Evolutionary conservation across 2,329 filamentous ascomycete species (phyloP).

Genomic region (Pyrenophora seminiperda): DNA sequence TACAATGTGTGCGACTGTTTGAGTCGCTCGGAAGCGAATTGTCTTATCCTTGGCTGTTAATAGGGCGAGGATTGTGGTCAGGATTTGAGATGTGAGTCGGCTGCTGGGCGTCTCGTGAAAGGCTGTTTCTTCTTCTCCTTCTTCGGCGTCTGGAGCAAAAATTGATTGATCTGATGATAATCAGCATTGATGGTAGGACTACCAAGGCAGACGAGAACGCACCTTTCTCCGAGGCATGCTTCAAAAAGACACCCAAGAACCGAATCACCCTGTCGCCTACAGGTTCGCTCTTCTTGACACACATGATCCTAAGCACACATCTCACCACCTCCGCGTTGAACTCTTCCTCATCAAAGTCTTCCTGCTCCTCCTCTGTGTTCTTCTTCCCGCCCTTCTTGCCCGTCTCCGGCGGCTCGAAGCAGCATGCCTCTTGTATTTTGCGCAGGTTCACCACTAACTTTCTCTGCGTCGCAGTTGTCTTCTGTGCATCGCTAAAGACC

Average conservation of each 20-base stretch:
- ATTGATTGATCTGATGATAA: constrained; percentile 36
- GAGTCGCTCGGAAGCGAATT: constrained; percentile 85
- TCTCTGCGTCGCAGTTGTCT: constrained; percentile 84
- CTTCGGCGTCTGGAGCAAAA: constrained; percentile 57
- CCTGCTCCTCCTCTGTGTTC: constrained; percentile 48
- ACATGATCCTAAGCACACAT: constrained; percentile 80
- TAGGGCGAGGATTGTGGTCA: constrained; percentile 75
- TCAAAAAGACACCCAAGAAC: constrained; percentile 86
- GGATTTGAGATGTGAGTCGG: constrained; percentile 74
- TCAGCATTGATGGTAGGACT: constrained; percentile 12
- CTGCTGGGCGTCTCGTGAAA: constrained; percentile 84
- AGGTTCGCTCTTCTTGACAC: constrained; percentile 87
- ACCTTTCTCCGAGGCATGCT: constrained; percentile 67
- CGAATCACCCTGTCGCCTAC: constrained; percentile 84
- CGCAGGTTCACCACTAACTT: constrained; percentile 86
- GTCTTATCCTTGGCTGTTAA: constrained; percentile 88
- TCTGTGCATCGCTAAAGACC: constrained; percentile 69
- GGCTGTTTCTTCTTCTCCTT: constrained; percentile 64
- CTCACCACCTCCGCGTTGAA: constrained; percentile 87
- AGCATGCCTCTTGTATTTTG: constrained; percentile 87
- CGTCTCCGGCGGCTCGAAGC: constrained; percentile 58
- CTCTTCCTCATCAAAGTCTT: constrained; percentile 79
- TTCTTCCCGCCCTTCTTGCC: constrained; percentile 54
- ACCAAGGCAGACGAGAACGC: constrained; percentile 5
- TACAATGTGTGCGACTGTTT: constrained; percentile 87